Percentiles rank a stretch among this genome's conserved stretches.
phyloP scores from a whole-genome alignment of 805 yeast genomes.

The Cyberlindnera misumaiensis region DNA sequence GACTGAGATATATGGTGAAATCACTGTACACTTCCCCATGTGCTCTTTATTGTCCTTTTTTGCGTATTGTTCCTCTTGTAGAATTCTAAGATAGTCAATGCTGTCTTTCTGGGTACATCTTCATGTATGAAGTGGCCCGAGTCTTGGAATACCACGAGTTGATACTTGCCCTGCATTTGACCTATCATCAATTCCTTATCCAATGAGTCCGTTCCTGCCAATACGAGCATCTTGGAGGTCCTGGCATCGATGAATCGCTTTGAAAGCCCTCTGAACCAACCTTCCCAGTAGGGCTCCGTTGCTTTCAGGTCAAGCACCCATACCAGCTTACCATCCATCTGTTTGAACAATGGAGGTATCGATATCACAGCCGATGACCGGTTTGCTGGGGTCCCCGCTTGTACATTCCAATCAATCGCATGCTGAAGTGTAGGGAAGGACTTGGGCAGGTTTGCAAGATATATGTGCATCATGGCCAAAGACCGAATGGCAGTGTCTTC shows the following conservation, averaged over 20 bases:
- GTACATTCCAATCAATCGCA: constrained; percentile 83
- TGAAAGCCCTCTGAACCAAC: constrained; percentile 78
- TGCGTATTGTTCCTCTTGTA: constrained; percentile 36
- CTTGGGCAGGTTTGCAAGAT: constrained; percentile 59
- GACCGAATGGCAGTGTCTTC: constrained; percentile 86
- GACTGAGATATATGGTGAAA: constrained; percentile 28
- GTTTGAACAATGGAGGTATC: constrained; percentile 60
- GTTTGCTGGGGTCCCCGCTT: constrained; percentile 44
- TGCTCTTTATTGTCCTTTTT: constrained; percentile 28
- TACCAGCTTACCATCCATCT: constrained; percentile 21
- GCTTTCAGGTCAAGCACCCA: constrained; percentile 63
- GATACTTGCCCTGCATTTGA: constrained; percentile 97
- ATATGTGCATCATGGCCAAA: constrained; percentile 57
- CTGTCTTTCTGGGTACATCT: constrained; percentile 69
- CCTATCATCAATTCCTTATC: constrained; percentile 87
- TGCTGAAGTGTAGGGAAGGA: constrained; percentile 42
- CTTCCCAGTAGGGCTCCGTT: constrained; percentile 67
- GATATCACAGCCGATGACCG: constrained; percentile 61
- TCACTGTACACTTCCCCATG: constrained; percentile 28
- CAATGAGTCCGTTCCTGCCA: constrained; percentile 85
- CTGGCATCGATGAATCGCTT: constrained; percentile 39
- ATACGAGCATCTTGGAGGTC: constrained; percentile 61
- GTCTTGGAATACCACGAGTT: constrained; percentile 72
- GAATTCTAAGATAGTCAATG: constrained; percentile 42
- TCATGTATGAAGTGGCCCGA: constrained; percentile 96